Base-by-base conservation (phyloP, 192 early-diverging fungal genomes). In the Podochytrium sp. region DNA sequence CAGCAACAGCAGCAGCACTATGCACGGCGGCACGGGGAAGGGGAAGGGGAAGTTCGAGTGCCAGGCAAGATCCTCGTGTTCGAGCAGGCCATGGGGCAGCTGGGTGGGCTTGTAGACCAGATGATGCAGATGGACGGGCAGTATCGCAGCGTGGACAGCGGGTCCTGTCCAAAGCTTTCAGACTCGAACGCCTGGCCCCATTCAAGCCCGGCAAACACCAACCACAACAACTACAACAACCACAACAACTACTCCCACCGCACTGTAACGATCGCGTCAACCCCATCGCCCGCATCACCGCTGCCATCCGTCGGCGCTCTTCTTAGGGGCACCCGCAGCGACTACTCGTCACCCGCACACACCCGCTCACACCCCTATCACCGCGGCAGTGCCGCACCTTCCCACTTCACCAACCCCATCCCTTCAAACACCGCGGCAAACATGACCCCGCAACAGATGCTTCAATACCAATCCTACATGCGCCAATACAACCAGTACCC, bases 361-460 rank as follows among this genome's bases (percentile, higher is more conserved):
- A 55, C 23, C 52, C 20, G 52, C 52, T 29, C 7, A 25, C 52
- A 55, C 52, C 52, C 43, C 43, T 47, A 47, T 47, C 12, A 47
- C 12, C 43, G 10, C 43, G n/a, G 10, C 43, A 47, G 12, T 10
- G n/a, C 43, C 43, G 12, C 43, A 47, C 43, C n/a, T 20, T 47
- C 43, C 43, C 43, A 0, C 43, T 20, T 20, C 43, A 47, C 43
- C 12, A 20, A 47, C 43, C 10, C 43, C 43, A 47, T 20, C 43
- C 43, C 10, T 47, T 27, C 55, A 57, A 57, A 57, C 20, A 57
- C 12, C 10, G 16, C 55, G 29, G 55, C 55, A 57, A n/a, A n/a
- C n/a, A 61, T 38, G 59, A 61, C 59, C 12, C 59, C 59, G 10
- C 52, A 55, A 23, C 52, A 61, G 37, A 18, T 29, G 14, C 59